Conservation (phyloP, 164 flowering plant genomes). For the Tetracentron sinense region DNA sequence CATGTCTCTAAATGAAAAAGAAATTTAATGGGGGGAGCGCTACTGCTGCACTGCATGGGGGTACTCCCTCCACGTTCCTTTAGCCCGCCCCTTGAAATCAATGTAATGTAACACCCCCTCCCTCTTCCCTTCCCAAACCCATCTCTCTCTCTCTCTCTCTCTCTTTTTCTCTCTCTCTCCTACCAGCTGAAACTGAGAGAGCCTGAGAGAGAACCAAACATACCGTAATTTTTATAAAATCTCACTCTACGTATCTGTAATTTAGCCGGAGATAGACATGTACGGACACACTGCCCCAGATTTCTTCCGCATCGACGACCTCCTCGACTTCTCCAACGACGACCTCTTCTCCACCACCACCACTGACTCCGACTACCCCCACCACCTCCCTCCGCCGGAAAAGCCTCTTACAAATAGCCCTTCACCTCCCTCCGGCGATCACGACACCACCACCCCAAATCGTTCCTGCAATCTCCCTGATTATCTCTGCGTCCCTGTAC, state of each 20-base stretch:
- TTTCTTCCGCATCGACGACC: constrained; percentile 46
- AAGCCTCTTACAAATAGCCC: constrained; percentile 11
- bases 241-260: too few species aligned
- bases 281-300: constrained; percentile 34
- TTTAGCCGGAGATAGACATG: constrained; percentile 28
- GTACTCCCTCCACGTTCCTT: too few species aligned
- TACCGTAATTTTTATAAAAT: too few species aligned
- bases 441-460: background rate
- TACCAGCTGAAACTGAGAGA: background rate
- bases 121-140: too few species aligned
- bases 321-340: constrained; percentile 43
- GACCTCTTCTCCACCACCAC: constrained; percentile 28
- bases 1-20: too few species aligned
- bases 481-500: constrained; percentile 45
- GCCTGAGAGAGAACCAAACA: background rate
- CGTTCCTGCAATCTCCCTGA: constrained; percentile 30
- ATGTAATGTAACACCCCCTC: too few species aligned
- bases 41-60: too few species aligned
- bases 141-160: too few species aligned
- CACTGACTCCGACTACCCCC: constrained; percentile 12
- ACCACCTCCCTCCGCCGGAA: constrained; percentile 9
- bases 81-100: too few species aligned
- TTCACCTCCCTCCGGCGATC: background rate
- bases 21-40: too few species aligned
- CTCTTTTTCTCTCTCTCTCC: too few species aligned